Conservation (phyloP, 2,329 filamentous ascomycete genomes). For the Didymella keratinophila region DNA sequence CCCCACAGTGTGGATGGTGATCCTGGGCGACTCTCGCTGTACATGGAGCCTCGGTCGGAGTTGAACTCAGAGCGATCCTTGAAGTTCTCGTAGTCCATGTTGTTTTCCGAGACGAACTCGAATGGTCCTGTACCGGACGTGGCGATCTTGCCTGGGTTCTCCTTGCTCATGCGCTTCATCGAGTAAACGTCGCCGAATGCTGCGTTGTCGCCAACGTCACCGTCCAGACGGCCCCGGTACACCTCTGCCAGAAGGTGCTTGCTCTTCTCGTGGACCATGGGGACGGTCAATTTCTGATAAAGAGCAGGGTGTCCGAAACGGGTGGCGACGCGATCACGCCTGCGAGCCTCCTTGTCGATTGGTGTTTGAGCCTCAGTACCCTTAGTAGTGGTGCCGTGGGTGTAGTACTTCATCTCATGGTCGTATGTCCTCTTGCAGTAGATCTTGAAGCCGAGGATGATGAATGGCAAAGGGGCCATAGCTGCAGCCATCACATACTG, state of each 20-base stretch:
- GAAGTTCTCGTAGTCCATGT: slow-evolving; percentile 90
- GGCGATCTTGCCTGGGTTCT: slow-evolving; percentile 63
- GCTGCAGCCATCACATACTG: slow-evolving; percentile 68
- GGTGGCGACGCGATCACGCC: slow-evolving; percentile 73
- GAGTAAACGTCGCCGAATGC: slow-evolving; percentile 84
- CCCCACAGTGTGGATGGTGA: slow-evolving; percentile 59
- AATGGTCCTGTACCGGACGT: slow-evolving; percentile 64
- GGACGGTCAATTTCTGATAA: slow-evolving; percentile 87
- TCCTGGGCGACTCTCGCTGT: slow-evolving; percentile 66
- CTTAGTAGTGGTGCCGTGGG: slow-evolving; percentile 65
- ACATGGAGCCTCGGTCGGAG: slow-evolving; percentile 73
- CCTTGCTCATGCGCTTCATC: slow-evolving; percentile 77
- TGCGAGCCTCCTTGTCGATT: slow-evolving; percentile 54
- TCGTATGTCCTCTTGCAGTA: slow-evolving; percentile 83
- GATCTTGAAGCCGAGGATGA: slow-evolving; percentile 84
- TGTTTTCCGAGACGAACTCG: slow-evolving; percentile 85
- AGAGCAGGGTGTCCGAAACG: slow-evolving; percentile 88
- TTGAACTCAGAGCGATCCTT: slow-evolving; percentile 90
- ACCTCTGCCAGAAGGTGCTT: slow-evolving; percentile 86
- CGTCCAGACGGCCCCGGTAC: slow-evolving; percentile 82
- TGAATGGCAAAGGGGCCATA: slow-evolving; percentile 76
- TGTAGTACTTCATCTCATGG: slow-evolving; percentile 80
- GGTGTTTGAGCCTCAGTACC: slow-evolving; percentile 56
- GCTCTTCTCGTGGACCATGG: slow-evolving; percentile 93
- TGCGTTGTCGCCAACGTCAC: slow-evolving; percentile 62